These are phyloP conservation scores for Penicillium sp. DNA, from an alignment of 2,329 filamentous ascomycete species.

Conservation along the genomic window DNA sequence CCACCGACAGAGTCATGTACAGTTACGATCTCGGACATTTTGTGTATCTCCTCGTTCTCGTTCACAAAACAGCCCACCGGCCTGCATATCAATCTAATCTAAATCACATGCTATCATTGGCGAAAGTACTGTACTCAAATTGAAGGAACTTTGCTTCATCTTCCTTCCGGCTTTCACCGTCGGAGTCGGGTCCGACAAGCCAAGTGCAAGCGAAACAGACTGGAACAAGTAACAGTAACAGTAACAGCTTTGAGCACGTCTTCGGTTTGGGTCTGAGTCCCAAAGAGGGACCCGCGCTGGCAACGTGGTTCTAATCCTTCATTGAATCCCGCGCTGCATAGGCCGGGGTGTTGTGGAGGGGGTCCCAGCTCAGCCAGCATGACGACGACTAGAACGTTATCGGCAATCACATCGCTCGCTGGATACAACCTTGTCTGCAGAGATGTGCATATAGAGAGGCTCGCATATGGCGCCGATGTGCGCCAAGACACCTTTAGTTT, in stretches of 20 bases:
- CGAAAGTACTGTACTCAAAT: background rate
- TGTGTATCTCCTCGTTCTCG: conserved; percentile 1
- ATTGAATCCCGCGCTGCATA: conserved; percentile 14
- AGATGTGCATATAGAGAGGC: background rate
- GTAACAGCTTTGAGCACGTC: background rate
- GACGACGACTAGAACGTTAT: conserved; percentile 1
- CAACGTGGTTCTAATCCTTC: conserved; percentile 26
- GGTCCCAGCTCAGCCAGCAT: conserved; percentile 8
- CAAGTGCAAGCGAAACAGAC: background rate
- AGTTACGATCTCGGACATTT: background rate
- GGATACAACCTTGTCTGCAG: conserved; percentile 2
- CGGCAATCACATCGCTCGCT: background rate
- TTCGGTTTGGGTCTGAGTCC: conserved; percentile 13
- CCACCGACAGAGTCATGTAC: background rate
- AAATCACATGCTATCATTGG: conserved; percentile 13
- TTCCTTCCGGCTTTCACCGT: conserved; percentile 7
- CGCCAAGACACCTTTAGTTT: background rate
- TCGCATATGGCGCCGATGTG: background rate
- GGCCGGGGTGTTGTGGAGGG: conserved; percentile 17
- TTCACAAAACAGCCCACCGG: background rate
- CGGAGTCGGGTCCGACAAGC: background rate
- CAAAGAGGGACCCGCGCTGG: conserved; percentile 9
- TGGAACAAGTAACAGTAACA: background rate
- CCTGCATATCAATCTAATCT: background rate
- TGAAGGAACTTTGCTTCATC: conserved; percentile 1